Evolutionary conservation across 768 basidiomycete species (phyloP).

Genomic region (Fomitopsis pulvina): DNA sequence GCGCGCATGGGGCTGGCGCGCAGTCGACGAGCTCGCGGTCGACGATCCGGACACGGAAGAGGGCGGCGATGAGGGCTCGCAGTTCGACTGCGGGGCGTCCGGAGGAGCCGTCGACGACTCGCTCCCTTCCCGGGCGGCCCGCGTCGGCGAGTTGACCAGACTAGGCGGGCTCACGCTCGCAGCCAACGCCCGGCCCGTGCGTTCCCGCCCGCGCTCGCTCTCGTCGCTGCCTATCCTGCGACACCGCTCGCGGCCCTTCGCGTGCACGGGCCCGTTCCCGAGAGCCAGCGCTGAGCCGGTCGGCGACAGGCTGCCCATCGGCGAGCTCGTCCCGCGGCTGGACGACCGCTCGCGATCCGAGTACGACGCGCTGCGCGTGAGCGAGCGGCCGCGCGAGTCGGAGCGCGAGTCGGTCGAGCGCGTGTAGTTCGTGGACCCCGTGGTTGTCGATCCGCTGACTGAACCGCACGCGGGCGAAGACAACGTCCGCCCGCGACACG

Average conservation of each 20-base stretch:
- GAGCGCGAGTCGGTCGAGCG: constrained; percentile 23
- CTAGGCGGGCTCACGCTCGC: constrained; percentile 34
- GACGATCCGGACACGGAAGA: constrained; percentile 20
- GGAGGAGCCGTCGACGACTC: constrained; percentile 15
- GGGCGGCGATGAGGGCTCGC: constrained; percentile 13
- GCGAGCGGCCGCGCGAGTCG: constrained; percentile 45
- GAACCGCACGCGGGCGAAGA: constrained; percentile 11
- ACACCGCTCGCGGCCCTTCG: constrained; percentile 11
- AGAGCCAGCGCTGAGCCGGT: constrained; percentile 23
- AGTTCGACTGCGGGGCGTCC: constrained; percentile 12
- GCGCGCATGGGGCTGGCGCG: constrained; percentile 4
- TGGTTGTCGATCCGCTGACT: constrained; percentile 18
- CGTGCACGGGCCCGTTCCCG: constrained; percentile 11
- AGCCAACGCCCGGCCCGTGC: constrained; percentile 32
- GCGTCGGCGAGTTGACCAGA: constrained; percentile 21
- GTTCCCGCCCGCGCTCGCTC: constrained; percentile 35
- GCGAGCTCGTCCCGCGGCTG: constrained; percentile 28
- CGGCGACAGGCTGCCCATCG: constrained; percentile 29
- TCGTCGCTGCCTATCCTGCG: constrained; percentile 14
- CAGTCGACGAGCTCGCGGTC: constrained; percentile 21
- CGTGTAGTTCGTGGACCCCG: constrained; percentile 23
- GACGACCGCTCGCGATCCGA: constrained; percentile 42
- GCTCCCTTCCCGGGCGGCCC: constrained; percentile 10
- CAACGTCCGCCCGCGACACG: constrained; percentile 15
- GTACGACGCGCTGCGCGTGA: constrained; percentile 48